Evolutionary conservation across 148 eudicot genomes (phyloP), one percentile per base, ranked within the genome.

Genomic region (Beta vulgaris): DNA sequence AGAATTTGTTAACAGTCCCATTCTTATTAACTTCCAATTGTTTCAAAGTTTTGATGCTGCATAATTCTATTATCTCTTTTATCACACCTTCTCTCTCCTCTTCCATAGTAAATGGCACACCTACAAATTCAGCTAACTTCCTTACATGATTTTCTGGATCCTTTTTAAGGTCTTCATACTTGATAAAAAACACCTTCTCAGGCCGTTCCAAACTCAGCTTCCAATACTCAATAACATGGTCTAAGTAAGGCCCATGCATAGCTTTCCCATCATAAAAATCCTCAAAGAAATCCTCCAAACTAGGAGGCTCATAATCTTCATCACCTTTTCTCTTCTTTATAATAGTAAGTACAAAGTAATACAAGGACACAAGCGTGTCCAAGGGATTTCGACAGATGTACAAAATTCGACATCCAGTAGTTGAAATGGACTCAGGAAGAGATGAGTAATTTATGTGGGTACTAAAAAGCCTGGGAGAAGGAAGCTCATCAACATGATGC

Each of bases 141-240:
- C 59, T 73, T 29, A 79, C 39, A 13, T 59, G 23, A 4, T 14
- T 9, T 6, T 46, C 13, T n/a, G 60, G 76, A 8, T 69, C 16
- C 7, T 78, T 76, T 35, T 77, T 51, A 64, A 82, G 42, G 35
- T 62, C 78, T 51, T 82, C 84, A 8, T 71, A 81, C 76, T 64
- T 73, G 44, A 82, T 9, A 51, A 82, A 78, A 28, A 82, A 36
- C 1, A 74, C 54, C 62, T 78, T 78, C 8, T 65, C 1, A 2
- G 82, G 79, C 7, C 74, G 69, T 28, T 78, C 53, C 48, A 54
- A 59, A 39, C 84, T 82, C 57, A 73, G 66, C 29, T 69, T 69
- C 81, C 78, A 82, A 78, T 82, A 82, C 26, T 61, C 81, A n/a
- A 82, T 28, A 3, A 77, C 81, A 69, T 82, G 84, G 14, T 82